A percentile compares a stretch with the other conserved stretches of the same genome.
Conservation (phyloP, 495 filamentous ascomycete species). For the Pyrenula massariospora region DNA sequence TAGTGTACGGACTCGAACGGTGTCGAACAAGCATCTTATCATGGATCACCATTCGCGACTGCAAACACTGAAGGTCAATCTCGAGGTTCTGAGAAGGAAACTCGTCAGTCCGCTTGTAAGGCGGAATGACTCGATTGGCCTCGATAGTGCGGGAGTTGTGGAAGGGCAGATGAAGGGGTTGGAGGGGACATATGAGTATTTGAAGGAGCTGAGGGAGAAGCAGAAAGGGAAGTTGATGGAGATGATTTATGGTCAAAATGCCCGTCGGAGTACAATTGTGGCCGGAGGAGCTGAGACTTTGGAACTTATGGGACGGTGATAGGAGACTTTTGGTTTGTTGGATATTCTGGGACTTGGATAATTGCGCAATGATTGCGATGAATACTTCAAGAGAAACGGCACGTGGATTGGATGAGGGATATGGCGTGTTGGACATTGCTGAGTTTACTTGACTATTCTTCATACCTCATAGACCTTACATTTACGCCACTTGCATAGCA, state of each 20-base stretch:
- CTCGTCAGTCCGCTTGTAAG: slow-evolving; percentile 72
- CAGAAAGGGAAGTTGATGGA: slow-evolving; percentile 81
- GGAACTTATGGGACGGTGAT: background rate
- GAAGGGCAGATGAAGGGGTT: slow-evolving; percentile 77
- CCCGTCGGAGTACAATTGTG: slow-evolving; percentile 8
- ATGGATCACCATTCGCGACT: slow-evolving; percentile 75
- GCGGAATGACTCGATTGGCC: slow-evolving; percentile 41
- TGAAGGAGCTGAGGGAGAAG: slow-evolving; percentile 56
- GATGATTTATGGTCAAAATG: slow-evolving; percentile 56
- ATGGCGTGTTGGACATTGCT: too few species aligned
- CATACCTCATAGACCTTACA: too few species aligned
- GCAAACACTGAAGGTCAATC: slow-evolving; percentile 62
- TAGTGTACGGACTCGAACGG: slow-evolving; percentile 67
- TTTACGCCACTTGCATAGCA: too few species aligned
- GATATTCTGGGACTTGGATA: background rate
- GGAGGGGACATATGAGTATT: slow-evolving; percentile 63
- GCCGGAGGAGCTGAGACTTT: background rate
- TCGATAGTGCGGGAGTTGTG: slow-evolving; percentile 35
- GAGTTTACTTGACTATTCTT: too few species aligned
- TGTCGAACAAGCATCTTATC: slow-evolving; percentile 73
- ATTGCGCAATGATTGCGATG: background rate
- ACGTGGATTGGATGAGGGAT: too few species aligned
- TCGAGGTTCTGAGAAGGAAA: slow-evolving; percentile 66
- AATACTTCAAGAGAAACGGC: too few species aligned
- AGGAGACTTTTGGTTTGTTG: background rate